phyloP scores from a whole-genome alignment of 768 basidiomycete species.

The Chalciporus pseudorubinellus region DNA sequence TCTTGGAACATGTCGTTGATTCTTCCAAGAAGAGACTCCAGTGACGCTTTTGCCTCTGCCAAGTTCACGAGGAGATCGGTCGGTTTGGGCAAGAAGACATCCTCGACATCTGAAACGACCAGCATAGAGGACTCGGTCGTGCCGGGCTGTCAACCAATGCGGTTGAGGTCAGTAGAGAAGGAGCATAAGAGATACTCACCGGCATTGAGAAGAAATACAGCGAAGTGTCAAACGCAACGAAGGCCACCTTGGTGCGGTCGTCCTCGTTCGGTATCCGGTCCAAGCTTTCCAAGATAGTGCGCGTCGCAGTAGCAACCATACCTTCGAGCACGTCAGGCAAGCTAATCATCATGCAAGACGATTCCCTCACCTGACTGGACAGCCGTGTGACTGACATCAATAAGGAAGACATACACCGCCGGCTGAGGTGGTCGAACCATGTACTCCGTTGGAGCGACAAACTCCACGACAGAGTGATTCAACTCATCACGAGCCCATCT shows the following conservation, averaged over 20 bases:
- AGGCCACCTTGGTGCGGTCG: constrained; percentile 84
- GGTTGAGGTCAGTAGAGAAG: constrained; percentile 1
- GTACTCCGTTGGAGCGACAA: constrained; percentile 96
- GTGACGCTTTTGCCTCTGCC: constrained; percentile 71
- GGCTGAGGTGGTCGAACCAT: constrained; percentile 99
- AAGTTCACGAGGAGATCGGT: constrained; percentile 95
- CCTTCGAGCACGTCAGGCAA: constrained; percentile 42
- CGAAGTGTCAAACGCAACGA: constrained; percentile 89
- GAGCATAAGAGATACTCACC: constrained; percentile 29
- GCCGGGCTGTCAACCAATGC: constrained; percentile 49
- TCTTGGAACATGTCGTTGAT: constrained; percentile 98
- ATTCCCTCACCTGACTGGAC: constrained; percentile 77
- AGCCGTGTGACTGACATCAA: constrained; percentile 92
- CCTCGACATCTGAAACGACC: constrained; percentile 94
- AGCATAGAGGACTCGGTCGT: constrained; percentile 86
- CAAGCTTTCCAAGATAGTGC: constrained; percentile 92
- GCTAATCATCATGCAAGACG: not conserved
- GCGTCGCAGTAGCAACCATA: constrained; percentile 97
- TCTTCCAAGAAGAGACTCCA: constrained; percentile 79
- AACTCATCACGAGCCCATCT: constrained; percentile 92
- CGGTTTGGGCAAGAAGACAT: constrained; percentile 97
- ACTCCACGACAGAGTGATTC: constrained; percentile 93
- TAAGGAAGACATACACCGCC: constrained; percentile 93
- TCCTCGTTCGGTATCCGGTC: constrained; percentile 96
- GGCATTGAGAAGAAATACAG: constrained; percentile 97